These are phyloP conservation scores for Cytidiella melzeri DNA, from an alignment of 768 basidiomycete genomes.

Conservation along the genomic window DNA sequence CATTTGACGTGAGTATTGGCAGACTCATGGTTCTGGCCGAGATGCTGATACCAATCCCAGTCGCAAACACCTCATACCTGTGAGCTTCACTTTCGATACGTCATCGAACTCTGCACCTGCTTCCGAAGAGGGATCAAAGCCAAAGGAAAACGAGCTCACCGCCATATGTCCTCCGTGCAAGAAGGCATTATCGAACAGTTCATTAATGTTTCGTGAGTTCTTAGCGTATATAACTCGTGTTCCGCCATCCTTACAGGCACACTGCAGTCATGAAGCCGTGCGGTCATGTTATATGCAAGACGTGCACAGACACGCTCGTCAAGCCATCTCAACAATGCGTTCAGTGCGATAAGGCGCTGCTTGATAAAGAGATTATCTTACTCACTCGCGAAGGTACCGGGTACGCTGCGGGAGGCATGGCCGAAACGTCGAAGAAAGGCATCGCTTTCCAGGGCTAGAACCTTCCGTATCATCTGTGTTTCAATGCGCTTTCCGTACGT, in stretches of 20 bases:
- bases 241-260: not conserved
- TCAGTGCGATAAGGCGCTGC: slow-evolving; percentile 67
- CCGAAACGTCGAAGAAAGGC: slow-evolving; percentile 77
- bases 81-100: slow-evolving; percentile 65
- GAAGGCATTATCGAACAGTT: slow-evolving; percentile 74
- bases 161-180: slow-evolving; percentile 88
- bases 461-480: no score
- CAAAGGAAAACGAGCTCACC: slow-evolving; percentile 47
- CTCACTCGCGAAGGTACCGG: slow-evolving; percentile 95
- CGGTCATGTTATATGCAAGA: slow-evolving; percentile 88
- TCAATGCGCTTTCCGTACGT: no score
- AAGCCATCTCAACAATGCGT: slow-evolving; percentile 76
- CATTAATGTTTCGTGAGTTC: slow-evolving; percentile 52
- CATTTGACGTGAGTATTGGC: slow-evolving; percentile 66
- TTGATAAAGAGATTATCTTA: slow-evolving; percentile 72
- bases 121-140: slow-evolving; percentile 29
- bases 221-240: not conserved
- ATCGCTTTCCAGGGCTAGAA: slow-evolving; percentile 78
- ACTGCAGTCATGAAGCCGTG: slow-evolving; percentile 74
- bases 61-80: slow-evolving; percentile 74
- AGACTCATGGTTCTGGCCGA: no score
- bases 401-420: slow-evolving; percentile 90
- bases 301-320: slow-evolving; percentile 85
- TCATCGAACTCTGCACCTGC: slow-evolving; percentile 35
- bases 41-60: slow-evolving; percentile 32